Percentiles rank a stretch among this genome's conserved stretches.
Conservation (phyloP, 805 yeast species). For the Saturnispora zaruensis region DNA sequence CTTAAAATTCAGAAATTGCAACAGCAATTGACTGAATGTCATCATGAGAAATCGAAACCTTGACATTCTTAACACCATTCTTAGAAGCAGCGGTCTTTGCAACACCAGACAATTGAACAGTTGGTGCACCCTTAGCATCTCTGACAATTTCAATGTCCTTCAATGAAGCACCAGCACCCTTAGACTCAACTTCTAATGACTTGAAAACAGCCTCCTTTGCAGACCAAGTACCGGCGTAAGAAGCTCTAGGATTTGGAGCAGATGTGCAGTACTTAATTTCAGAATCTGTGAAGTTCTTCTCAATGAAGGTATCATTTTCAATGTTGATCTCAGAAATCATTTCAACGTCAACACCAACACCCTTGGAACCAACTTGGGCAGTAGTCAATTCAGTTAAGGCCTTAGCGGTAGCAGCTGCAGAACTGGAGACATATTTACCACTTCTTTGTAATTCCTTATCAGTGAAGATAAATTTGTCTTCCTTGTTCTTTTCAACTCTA, state of each 20-base stretch:
- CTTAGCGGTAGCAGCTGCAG: slow-evolving; percentile 53
- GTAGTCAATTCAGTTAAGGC: slow-evolving; percentile 51
- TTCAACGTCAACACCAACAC: slow-evolving; percentile 97
- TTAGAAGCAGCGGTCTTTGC: slow-evolving; percentile 67
- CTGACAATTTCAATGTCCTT: slow-evolving; percentile 83
- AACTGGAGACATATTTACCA: slow-evolving; percentile 34
- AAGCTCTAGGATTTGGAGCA: slow-evolving; percentile 75
- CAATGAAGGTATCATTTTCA: slow-evolving; percentile 84
- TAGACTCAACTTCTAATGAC: slow-evolving; percentile 77
- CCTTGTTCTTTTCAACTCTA: slow-evolving; percentile 41
- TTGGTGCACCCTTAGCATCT: slow-evolving; percentile 70
- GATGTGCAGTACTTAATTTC: slow-evolving; percentile 73
- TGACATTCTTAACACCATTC: slow-evolving; percentile 62
- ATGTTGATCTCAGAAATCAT: slow-evolving; percentile 71
- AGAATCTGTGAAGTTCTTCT: slow-evolving; percentile 77
- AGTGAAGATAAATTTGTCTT: slow-evolving; percentile 38
- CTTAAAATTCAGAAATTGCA: slow-evolving; percentile 61
- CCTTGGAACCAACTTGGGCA: slow-evolving; percentile 37
- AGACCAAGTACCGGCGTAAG: slow-evolving; percentile 97
- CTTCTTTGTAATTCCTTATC: slow-evolving; percentile 42
- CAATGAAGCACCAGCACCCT: slow-evolving; percentile 94
- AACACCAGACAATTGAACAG: slow-evolving; percentile 64
- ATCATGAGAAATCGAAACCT: slow-evolving; percentile 91
- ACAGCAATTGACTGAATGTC: slow-evolving; percentile 97
- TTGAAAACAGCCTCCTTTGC: slow-evolving; percentile 99